phyloP scores from a whole-genome alignment of 2,329 filamentous ascomycete species.

The Paracoccidioides lutzii region DNA sequence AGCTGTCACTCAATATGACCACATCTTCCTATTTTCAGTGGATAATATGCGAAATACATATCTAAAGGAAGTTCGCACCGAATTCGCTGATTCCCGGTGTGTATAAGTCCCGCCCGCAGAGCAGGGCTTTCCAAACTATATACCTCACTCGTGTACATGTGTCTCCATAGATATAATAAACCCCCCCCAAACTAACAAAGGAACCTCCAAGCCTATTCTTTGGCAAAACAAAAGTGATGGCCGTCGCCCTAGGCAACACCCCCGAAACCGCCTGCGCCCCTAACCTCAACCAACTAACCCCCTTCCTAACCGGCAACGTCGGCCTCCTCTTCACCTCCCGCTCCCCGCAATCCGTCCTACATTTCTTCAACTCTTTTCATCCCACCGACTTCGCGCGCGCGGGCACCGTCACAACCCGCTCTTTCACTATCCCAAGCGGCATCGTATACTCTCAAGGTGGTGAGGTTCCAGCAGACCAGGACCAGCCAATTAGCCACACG shows the following conservation, averaged over 20 bases:
- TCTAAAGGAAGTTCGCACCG: conserved; percentile 75
- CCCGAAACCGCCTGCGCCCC: conserved; percentile 68
- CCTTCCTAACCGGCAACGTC: conserved; percentile 65
- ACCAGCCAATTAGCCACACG: conserved; percentile 75
- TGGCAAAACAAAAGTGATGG: conserved; percentile 98
- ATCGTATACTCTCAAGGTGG: conserved; percentile 66
- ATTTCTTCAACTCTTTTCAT: conserved; percentile 59
- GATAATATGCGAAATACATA: conserved; percentile 98
- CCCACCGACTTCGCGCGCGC: conserved; percentile 86
- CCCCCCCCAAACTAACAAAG: conserved; percentile 1
- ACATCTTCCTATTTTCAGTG: conserved; percentile 86
- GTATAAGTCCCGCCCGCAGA: conserved; percentile 19
- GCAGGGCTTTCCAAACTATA: background rate
- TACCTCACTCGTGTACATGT: background rate
- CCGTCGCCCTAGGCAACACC: conserved; percentile 73
- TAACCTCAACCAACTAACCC: conserved; percentile 57
- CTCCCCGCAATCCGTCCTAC: conserved; percentile 49
- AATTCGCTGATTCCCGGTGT: conserved; percentile 74
- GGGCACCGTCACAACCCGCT: conserved; percentile 59
- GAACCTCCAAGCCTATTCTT: conserved; percentile 67
- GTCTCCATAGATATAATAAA: background rate
- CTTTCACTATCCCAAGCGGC: conserved; percentile 72
- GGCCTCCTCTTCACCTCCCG: conserved; percentile 86
- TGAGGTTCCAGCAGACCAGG: conserved; percentile 64
- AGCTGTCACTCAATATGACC: conserved; percentile 69